phyloP scores from a whole-genome alignment of 208 protist species.

The Acanthamoeba sp. region DNA sequence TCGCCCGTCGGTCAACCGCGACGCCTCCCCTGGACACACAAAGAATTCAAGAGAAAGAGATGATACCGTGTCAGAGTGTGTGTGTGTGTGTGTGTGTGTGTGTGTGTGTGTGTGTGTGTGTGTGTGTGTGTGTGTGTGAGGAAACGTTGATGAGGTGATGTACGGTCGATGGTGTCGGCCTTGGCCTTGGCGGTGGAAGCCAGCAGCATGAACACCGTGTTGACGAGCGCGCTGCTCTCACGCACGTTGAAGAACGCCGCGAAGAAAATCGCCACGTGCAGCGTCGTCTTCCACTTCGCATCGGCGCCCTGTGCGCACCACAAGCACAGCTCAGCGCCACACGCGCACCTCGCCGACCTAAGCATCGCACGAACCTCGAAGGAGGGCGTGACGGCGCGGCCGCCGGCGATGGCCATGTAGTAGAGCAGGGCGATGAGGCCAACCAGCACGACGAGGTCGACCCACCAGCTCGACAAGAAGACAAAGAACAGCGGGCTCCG shows the following conservation, averaged over 20 bases:
- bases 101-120: neutral
- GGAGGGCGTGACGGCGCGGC: neutral
- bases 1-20: neutral
- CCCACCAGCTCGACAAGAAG: constrained; percentile 36
- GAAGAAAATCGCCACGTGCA: constrained; percentile 18
- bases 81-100: no score
- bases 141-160: neutral
- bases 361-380: neutral
- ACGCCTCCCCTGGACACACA: neutral
- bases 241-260: constrained; percentile 34
- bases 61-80: neutral
- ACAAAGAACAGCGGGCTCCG: constrained; percentile 6
- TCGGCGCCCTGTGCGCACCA: neutral
- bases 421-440: neutral
- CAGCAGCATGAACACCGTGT: constrained; percentile 40
- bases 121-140: neutral
- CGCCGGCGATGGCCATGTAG: neutral
- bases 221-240: neutral
- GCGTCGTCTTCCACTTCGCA: neutral
- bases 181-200: constrained; percentile 26
- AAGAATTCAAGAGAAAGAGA: no score
- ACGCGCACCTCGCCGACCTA: no score
- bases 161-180: constrained; percentile 43
- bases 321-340: neutral
- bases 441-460: neutral